Evolutionary conservation across 169 alveolate genomes (phyloP), one percentile per base, ranked within the genome.

Genomic region (Cryptosporidium tyzzeri): DNA sequence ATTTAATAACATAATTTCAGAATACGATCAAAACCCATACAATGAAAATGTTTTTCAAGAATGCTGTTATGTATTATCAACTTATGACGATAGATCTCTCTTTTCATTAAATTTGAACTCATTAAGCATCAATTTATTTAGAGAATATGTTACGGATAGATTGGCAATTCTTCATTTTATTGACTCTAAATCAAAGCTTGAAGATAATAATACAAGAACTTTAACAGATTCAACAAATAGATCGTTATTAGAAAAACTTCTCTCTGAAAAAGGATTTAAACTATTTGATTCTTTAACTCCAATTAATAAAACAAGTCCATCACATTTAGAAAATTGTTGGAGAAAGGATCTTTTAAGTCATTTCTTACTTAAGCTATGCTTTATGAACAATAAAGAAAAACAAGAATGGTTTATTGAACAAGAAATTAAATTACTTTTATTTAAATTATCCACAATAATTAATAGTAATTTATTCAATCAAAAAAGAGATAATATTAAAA

Each of bases 371-470:
- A 80, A 80, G 44, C 48, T 80, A 35, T 59, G 92, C 31, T 95
- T 94, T 91, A 91, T 93, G 16, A 93, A 84, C 50, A 96, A 93
- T 39, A 91, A 86, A 50, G 96, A 94, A 48, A 95, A 92, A 87
- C 93, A 93, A 71, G 96, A 95, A n/a, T 95, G 97, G 97, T 92
- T 95, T 69, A 62, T 95, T 62, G 93, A 92, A 68, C 94, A 94
- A 58, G 97, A 95, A 75, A 86, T 87, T 69, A 91, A 93, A 58
- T 86, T 95, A 62, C 91, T 95, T 50, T 93, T 92, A 7, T 86
- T 94, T 53, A 70, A 96, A 33, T 92, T 95, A 53, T 94, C 91
- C 3, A 62, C 71, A 39, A 69, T 85, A 39, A 48, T 85, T 18
- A 85, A 62, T 44, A 62, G 59, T 14, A 65, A 80, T 65, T 44